Evolutionary conservation across 2,329 filamentous ascomycete species (phyloP).

Genomic region (Clarireedia hainanense): DNA sequence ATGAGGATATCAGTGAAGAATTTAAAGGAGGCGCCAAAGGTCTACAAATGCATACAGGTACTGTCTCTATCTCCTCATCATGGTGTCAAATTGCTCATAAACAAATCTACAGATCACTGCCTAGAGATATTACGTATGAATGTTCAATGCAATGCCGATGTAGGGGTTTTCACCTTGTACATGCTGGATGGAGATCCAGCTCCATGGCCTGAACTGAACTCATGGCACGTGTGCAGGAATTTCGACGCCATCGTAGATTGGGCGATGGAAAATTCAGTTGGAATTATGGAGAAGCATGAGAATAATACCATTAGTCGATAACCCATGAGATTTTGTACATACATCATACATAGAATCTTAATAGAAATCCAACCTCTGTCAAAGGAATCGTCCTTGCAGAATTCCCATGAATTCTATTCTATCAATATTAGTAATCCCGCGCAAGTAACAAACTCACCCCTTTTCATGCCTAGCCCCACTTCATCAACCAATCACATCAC

Average conservation of each 20-base stretch:
- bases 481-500: too few species aligned
- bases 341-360: not conserved
- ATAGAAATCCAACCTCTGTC: not conserved
- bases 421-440: too few species aligned
- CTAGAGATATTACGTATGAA: conserved; percentile 45
- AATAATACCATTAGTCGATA: not conserved
- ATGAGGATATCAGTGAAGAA: conserved; percentile 40
- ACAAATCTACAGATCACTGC: conserved; percentile 37
- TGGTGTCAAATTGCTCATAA: not conserved
- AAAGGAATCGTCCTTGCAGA: not conserved
- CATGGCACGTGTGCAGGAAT: conserved; percentile 45
- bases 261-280: conserved; percentile 44
- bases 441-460: too few species aligned
- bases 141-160: conserved; percentile 47
- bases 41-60: conserved; percentile 34
- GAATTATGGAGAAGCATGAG: conserved; percentile 25
- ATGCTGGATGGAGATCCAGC: conserved; percentile 36
- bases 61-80: not conserved
- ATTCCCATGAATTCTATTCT: too few species aligned
- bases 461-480: too few species aligned
- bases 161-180: conserved; percentile 47
- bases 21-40: conserved; percentile 37
- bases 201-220: conserved; percentile 48
- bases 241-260: conserved; percentile 44
- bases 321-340: not conserved